Base-by-base conservation (phyloP, 257 asterid genomes). In the Jaltomata sinuosa region DNA sequence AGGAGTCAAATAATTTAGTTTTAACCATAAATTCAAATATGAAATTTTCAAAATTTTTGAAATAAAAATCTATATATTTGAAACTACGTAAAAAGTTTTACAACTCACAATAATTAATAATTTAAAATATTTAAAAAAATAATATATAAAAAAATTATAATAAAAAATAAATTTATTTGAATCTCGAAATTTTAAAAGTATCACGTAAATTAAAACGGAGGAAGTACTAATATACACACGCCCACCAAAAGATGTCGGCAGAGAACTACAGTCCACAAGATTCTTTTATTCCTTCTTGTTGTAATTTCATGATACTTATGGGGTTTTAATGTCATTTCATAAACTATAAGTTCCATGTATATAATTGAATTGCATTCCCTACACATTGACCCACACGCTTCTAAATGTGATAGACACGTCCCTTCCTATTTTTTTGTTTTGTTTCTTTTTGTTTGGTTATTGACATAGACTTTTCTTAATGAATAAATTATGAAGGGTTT, bases 211-310 rank as follows among this genome's bases (percentile, higher is more conserved):
- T n/a, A n/a, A n/a, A n/a, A n/a, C n/a, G n/a, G n/a, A n/a, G n/a
- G n/a, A n/a, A n/a, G n/a, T n/a, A n/a, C n/a, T n/a, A n/a, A n/a
- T 21, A n/a, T 29, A 22, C 84, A 53, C 47, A 52, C 38, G 36
- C 25, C 76, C 54, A 22, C 31, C 2, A 29, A 54, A 68, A 29
- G 12, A 80, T 85, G 87, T 85, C 87, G 87, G 87, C 79, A 81
- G 67, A 65, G 25, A 4, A 45, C 36, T 38, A 55, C 0, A 54
- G 42, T 21, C 31, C 42, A 61, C 31, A 16, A 5, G 5, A 76
- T 45, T 71, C 74, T 79, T 54, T 83, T 79, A 47, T 42, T 36
- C 81, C 78, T 64, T 22, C 86, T 40, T 74, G 0, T 11, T 22
- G 79, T 42, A 84, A 55, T 84, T 40, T 74, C 67, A 16, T 42